Evolutionary conservation across 2,329 filamentous ascomycete genomes (phyloP).

Genomic region (Cladosporium sp.): DNA sequence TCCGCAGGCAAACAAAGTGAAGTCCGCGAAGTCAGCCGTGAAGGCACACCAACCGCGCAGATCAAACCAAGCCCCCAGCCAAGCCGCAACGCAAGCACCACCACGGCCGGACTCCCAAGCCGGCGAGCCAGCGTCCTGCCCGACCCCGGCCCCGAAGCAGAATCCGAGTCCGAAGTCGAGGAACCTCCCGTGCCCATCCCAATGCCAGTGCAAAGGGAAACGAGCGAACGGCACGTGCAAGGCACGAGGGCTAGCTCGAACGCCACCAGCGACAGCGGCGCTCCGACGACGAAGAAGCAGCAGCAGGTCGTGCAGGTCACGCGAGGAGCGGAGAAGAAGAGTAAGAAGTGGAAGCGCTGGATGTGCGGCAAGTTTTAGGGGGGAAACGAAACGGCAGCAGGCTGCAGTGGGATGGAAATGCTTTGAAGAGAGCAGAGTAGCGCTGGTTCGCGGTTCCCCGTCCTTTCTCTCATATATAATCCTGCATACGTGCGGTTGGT

Average conservation of each 20-base stretch:
- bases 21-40: conserved; percentile 19
- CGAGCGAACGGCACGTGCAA: background rate
- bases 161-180: background rate
- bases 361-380: conserved; percentile 12
- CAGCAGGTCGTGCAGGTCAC: background rate
- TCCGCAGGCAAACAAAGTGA: conserved; percentile 12
- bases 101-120: background rate
- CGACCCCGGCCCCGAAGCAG: background rate
- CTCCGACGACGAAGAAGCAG: background rate
- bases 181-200: background rate
- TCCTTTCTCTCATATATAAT: background rate
- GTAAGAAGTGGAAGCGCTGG: conserved; percentile 12
- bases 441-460: background rate
- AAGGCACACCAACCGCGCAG: conserved; percentile 16
- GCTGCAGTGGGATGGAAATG: background rate
- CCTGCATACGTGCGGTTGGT: background rate
- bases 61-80: background rate
- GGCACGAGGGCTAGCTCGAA: conserved; percentile 11
- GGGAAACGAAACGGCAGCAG: no score
- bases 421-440: background rate
- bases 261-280: background rate
- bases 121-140: conserved; percentile 1
- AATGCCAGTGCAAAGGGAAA: background rate
- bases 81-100: conserved; percentile 1
- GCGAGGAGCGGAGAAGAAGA: conserved; percentile 8